Evolutionary conservation across 148 eudicot genomes (phyloP).

Genomic region (Gaultheria prostrata): DNA sequence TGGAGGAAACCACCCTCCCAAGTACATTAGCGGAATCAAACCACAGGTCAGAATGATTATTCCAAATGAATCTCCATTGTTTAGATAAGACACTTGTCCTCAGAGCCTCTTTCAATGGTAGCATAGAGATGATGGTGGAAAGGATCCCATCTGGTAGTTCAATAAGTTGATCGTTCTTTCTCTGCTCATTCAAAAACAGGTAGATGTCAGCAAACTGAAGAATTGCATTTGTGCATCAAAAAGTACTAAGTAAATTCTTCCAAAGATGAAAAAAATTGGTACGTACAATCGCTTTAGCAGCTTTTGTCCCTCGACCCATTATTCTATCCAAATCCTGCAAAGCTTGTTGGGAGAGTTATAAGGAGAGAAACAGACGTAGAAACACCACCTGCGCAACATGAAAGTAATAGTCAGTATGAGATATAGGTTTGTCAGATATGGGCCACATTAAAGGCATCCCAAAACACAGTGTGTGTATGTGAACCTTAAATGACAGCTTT

Average conservation of each 20-base stretch:
- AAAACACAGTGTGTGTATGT: not conserved
- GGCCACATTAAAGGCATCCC: too few relatives aligned
- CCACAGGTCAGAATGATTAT: constrained; percentile 14
- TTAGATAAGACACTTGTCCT: constrained; percentile 26
- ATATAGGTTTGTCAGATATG: too few relatives aligned
- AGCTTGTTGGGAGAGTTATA: not conserved
- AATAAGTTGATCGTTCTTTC: constrained; percentile 16
- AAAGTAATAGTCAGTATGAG: not conserved
- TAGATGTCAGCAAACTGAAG: not conserved
- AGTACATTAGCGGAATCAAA: constrained; percentile 18
- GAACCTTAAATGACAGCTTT: not conserved
- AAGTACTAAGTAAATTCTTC: not conserved
- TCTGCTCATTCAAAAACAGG: constrained; percentile 12
- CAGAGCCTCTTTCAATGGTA: constrained; percentile 28
- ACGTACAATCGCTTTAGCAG: constrained; percentile 17
- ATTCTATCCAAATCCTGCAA: not conserved
- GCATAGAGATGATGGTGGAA: constrained; percentile 20
- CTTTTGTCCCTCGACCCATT: constrained; percentile 17
- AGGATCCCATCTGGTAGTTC: constrained; percentile 28
- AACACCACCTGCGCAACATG: not conserved
- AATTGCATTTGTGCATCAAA: not conserved
- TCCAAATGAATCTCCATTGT: constrained; percentile 26
- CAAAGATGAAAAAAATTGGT: not conserved
- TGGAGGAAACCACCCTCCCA: constrained; percentile 12
- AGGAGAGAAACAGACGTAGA: not conserved